Evolutionary conservation across 2,329 filamentous ascomycete species (phyloP), one percentile per base, ranked within the genome.

Genomic region (Sclerotinia subarctica): DNA sequence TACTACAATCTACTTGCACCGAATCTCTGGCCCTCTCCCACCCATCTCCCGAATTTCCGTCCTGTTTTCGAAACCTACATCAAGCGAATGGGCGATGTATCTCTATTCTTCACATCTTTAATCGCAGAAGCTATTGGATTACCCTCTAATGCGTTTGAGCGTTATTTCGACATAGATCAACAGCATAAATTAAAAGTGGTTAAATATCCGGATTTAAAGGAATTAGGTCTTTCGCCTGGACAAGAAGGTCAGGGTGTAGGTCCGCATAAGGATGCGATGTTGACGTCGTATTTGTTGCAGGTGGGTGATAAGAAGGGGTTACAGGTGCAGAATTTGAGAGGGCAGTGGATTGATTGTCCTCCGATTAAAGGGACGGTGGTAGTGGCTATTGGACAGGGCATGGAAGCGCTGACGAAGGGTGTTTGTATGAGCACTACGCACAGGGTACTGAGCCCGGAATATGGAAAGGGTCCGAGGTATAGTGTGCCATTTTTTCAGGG

Each of bases 121-220:
- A 91, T 96, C 73, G 92, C 93, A 70, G 92, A 96, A 80, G 90
- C 91, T n/a, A 90, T 96, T 70, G 85, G 86, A 13, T 82, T 96
- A 7, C 86, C 90, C 0, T 70, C 83, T 0, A 79, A 84, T 63
- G 91, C 93, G 0, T 96, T 96, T 78, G 81, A 87, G 76, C 87
- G 86, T 74, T 96, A 94, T 82, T 94, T 94, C 79, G 91, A 94
- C 77, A 73, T 74, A 1, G 79, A 84, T 53, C 74, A 78, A 81
- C 92, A 95, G 80, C 92, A 96, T 81, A 96, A 96, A 82, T 84
- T 96, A 74, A 96, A 96, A 81, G 89, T 96, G 69, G 89, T 96
- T 69, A 92, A 91, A 80, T 96, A 95, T 76, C 93, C 93, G 0
- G 92, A 95, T 76, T 78, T 86, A 17, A 79, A 81, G n/a, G 84